Base-by-base conservation (phyloP, 139 green algal species). In the Axilococcus clingmanii region DNA sequence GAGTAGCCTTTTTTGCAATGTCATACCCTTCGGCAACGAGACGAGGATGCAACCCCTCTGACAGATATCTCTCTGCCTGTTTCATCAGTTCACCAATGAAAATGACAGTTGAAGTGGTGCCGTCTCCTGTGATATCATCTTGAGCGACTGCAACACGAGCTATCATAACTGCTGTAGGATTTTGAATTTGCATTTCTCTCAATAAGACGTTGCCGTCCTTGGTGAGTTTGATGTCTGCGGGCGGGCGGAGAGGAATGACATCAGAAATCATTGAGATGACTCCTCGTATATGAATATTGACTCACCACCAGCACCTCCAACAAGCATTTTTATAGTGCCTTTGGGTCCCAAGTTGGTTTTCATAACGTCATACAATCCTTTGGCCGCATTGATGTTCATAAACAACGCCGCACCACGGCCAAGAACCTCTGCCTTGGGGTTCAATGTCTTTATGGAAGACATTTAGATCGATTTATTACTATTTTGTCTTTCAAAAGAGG, bases 291-390 rank as follows among this genome's bases (percentile, higher is more conserved):
- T 49, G 9, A 17, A 9, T 12, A 8, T 12, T 23, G 3, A 42
- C 61, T 52, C 49, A 88, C 80, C 86, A 74, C 87, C 87, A 20
- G 87, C 80, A 38, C 88, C 88, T 19, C 79, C 80, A 4, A 96
- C 87, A 17, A 96, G 75, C 93, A 99, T 99, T 72, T 99, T 99
- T 61, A 99, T 95, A n/a, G 93, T 99, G 19, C 93, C 93, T 46
- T 89, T 94, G 11, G 93, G 93, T 0, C 93, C 65, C 8, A 98
- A 76, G 63, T 99, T 99, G 25, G 80, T 94, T 55, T 88, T 91
- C 83, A 99, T 94, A 2, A 99, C 93, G 40, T 99, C 92, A 48
- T 93, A 77, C 43, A 99, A 74, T 1, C 93, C 93, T 59, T 97
- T 98, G 24, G 89, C 86, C 24, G 93, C 93, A 61, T 96, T 96